Conservation (phyloP, 2,329 filamentous ascomycete species). For the Arthrobotrys entomopaga region DNA sequence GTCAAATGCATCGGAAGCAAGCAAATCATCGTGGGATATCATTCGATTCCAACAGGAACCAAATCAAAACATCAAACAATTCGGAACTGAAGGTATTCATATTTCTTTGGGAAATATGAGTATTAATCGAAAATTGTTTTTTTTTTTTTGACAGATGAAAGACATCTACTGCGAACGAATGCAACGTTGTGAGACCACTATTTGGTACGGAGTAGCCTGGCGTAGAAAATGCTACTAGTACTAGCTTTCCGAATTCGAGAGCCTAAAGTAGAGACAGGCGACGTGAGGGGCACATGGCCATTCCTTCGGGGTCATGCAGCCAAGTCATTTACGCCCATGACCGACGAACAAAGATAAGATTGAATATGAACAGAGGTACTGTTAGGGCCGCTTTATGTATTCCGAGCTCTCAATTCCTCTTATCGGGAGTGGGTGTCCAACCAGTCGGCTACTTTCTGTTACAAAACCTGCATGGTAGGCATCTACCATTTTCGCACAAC, state of each 20-base stretch:
- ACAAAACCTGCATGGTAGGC: neutral
- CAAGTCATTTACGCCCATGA: conserved; percentile 42
- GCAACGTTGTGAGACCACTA: no score
- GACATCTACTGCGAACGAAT: no score
- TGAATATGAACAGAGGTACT: conserved; percentile 2
- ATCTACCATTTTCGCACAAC: no score
- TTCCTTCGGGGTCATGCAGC: conserved; percentile 51
- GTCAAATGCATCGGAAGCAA: neutral
- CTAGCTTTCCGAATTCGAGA: neutral
- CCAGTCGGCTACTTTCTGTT: conserved; percentile 6
- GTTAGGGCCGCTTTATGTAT: neutral
- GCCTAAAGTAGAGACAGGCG: neutral
- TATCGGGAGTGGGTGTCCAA: conserved; percentile 33
- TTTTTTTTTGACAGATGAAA: no score
- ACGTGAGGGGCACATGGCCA: conserved; percentile 39
- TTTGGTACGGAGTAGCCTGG: no score
- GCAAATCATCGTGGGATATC: neutral
- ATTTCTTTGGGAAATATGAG: neutral
- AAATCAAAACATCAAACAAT: neutral
- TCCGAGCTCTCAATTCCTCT: conserved; percentile 34
- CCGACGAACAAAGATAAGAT: conserved; percentile 6
- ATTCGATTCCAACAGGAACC: no score
- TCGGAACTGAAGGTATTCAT: neutral
- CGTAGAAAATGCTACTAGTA: no score
- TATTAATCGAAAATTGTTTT: no score